Evolutionary conservation across 345 rosid genomes (phyloP), one percentile per base, ranked within the genome.

Genomic region (Psidium guajava): DNA sequence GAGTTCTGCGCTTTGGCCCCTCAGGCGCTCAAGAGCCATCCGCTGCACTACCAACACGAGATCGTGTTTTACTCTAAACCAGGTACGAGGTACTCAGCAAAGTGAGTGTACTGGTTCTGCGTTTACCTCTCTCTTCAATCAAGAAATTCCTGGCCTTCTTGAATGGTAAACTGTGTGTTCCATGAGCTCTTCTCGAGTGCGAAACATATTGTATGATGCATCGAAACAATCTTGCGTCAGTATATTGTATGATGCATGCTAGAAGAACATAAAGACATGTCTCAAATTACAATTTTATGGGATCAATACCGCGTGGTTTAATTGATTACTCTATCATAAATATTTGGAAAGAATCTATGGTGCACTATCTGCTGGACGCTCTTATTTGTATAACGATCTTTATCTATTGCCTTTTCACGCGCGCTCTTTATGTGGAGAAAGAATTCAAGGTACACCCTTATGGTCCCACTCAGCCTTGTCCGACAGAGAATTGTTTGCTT

Each of bases 1-100:
- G 97, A 93, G 75, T 95, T 95, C 85, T 97, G 99, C 85, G 97
- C 96, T 75, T 74, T 91, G 84, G 97, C 97, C 82, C 94, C 98
- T 87, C 88, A 86, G 5, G 32, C 86, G 22, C 95, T 94, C 16
- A 87, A 87, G 56, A 89, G 90, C 5, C 99, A 95, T 64, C 98
- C 98, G 84, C 87, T 95, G 85, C 98, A 95, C 86, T 84, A 58
- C 59, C 96, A 93, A 10, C 99, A 97, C 92, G 93, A 91, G 18
- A 95, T 95, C 56, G 82, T 87, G 12, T 93, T 94, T 90, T 89
- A 85, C 82, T 84, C 95, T 36, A 95, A 95, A 87, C 95, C 97
- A 85, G 95, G 98, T 83, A 58, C 80, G 25, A 36, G 6, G 20
- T 18, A 42, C 20, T 69, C 80, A 69, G 36, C 47, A 40, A 69